Percentiles rank a stretch among this genome's conserved stretches.
Evolutionary conservation across 352 stramenopile genomes (phyloP).

Genomic region (Globisporangium cylindrosporum): DNA sequence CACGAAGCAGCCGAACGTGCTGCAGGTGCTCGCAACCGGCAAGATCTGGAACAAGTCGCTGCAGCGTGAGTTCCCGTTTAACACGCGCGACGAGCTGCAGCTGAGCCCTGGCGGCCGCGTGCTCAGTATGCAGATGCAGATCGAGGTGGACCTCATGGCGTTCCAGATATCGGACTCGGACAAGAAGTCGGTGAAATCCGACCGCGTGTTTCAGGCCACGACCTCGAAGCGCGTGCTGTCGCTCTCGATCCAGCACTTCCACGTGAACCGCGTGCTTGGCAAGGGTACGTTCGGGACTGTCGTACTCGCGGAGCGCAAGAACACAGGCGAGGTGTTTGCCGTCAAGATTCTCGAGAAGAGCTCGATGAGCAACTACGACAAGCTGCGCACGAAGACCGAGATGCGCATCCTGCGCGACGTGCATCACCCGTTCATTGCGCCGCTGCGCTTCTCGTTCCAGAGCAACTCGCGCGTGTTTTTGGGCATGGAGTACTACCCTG

Average conservation of each 20-base stretch:
- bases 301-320: constrained; percentile 79
- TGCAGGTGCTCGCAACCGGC: constrained; percentile 68
- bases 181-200: constrained; percentile 60
- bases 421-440: constrained; percentile 92
- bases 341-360: constrained; percentile 93
- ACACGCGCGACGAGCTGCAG: constrained; percentile 78
- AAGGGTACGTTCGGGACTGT: constrained; percentile 96
- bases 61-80: constrained; percentile 77
- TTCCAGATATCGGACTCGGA: constrained; percentile 79
- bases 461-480: constrained; percentile 78
- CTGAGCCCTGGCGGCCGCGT: constrained; percentile 75
- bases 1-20: constrained; percentile 78
- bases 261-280: constrained; percentile 92
- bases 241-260: constrained; percentile 92
- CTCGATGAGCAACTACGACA: constrained; percentile 90
- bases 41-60: constrained; percentile 83
- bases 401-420: constrained; percentile 90
- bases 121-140: constrained; percentile 79
- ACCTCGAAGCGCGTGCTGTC: constrained; percentile 83
- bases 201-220: constrained; percentile 64
- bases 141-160: constrained; percentile 76
- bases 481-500: constrained; percentile 85
- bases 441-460: constrained; percentile 86
- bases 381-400: constrained; percentile 91
- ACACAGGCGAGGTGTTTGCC: constrained; percentile 86